Evolutionary conservation across 345 rosid genomes (phyloP).

Genomic region (Gossypium stocksii): DNA sequence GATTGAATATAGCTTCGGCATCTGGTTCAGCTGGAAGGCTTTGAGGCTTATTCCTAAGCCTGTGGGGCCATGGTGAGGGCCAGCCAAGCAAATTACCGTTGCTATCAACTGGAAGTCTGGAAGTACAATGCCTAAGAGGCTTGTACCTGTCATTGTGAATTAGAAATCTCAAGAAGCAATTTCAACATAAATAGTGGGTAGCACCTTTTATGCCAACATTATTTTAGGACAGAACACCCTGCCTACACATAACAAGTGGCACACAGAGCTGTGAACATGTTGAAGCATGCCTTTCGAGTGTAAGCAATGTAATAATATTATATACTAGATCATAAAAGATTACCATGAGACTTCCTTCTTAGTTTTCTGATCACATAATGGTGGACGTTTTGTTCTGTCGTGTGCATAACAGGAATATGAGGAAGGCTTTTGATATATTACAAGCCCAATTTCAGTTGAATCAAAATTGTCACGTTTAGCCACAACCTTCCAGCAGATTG

Average conservation of each 20-base stretch:
- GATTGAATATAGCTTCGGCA: conserved; percentile 31
- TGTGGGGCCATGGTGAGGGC: conserved; percentile 80
- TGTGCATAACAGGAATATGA: conserved; percentile 61
- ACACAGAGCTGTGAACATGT: not conserved
- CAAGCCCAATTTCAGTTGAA: conserved; percentile 68
- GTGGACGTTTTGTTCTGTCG: conserved; percentile 50
- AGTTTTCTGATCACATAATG: conserved; percentile 52
- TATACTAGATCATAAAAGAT: conserved; percentile 13
- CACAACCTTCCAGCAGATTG: conserved; percentile 83
- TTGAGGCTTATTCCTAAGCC: conserved; percentile 57
- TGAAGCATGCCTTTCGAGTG: not conserved
- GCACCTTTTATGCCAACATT: not conserved
- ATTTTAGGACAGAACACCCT: not conserved
- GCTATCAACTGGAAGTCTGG: conserved; percentile 58
- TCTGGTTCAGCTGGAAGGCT: conserved; percentile 39
- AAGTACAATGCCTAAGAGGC: conserved; percentile 59
- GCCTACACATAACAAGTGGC: not conserved
- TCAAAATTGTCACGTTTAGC: conserved; percentile 57
- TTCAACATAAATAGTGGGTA: not conserved
- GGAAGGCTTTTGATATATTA: conserved; percentile 75
- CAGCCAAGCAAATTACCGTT: conserved; percentile 36
- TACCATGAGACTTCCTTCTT: conserved; percentile 61
- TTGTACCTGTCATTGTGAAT: conserved; percentile 45
- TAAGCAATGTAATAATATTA: not conserved
- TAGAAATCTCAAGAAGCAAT: not conserved